A percentile compares a stretch with the other conserved stretches of the same genome.
Evolutionary conservation across 148 eudicot species (phyloP).

Genomic region (Mesembryanthemum crystallinum): DNA sequence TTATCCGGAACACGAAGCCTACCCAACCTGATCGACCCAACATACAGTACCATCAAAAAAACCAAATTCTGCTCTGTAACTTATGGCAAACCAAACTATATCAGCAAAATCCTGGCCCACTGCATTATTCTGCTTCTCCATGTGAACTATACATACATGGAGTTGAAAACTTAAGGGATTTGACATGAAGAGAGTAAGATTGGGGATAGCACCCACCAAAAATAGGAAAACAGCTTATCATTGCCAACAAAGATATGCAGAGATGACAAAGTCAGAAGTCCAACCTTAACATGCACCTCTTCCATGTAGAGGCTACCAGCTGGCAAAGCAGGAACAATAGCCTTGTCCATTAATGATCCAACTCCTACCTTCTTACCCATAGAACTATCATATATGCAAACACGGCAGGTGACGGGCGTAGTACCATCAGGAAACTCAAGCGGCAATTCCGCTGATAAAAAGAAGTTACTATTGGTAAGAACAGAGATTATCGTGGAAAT

Average conservation of each 20-base stretch:
- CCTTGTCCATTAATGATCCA: constrained; percentile 78
- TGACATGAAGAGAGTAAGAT: not conserved
- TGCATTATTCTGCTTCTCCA: not conserved
- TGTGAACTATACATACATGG: not conserved
- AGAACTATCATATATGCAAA: constrained; percentile 83
- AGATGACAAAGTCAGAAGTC: constrained; percentile 21
- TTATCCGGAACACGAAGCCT: too few species aligned
- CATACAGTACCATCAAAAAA: not conserved
- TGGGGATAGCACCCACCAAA: not conserved
- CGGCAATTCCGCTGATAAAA: constrained; percentile 65
- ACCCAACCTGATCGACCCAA: too few species aligned
- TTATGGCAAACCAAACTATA: not conserved
- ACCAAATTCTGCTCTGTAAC: not conserved
- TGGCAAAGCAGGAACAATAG: constrained; percentile 72
- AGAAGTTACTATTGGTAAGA: constrained; percentile 12
- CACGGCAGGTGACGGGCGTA: constrained; percentile 91
- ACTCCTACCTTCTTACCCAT: constrained; percentile 85
- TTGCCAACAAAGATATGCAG: not conserved
- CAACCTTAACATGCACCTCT: constrained; percentile 91
- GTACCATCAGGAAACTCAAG: constrained; percentile 99
- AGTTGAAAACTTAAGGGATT: not conserved
- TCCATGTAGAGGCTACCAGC: constrained; percentile 93
- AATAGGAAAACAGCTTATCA: not conserved
- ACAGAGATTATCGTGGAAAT: not conserved
- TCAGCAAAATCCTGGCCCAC: not conserved